Conservation (phyloP, 2,329 filamentous ascomycete genomes). For the Botryotinia globosa region DNA sequence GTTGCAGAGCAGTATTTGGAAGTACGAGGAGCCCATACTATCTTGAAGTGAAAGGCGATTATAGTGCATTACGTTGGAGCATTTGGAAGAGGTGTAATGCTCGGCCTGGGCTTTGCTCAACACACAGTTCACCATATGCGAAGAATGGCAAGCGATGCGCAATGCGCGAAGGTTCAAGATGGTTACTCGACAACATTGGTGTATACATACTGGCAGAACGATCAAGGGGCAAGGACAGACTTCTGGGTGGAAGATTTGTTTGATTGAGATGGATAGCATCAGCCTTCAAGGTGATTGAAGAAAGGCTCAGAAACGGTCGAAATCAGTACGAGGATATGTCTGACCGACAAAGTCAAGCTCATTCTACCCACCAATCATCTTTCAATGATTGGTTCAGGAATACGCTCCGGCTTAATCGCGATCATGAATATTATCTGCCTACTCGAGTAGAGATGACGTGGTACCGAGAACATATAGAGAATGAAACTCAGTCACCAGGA, state of each 20-base stretch:
- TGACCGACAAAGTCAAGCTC: conserved; percentile 81
- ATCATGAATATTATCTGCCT: conserved; percentile 74
- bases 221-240: background rate
- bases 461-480: conserved; percentile 76
- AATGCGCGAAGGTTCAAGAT: background rate
- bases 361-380: conserved; percentile 82
- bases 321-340: conserved; percentile 29
- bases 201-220: conserved; percentile 1
- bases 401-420: conserved; percentile 99
- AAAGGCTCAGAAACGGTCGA: background rate
- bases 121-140: background rate
- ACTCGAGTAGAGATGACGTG: conserved; percentile 51
- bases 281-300: background rate
- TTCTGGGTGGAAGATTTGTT: background rate
- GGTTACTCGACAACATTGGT: background rate
- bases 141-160: background rate
- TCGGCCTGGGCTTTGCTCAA: background rate
- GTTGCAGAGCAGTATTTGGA: conserved; percentile 86
- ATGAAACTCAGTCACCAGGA: conserved; percentile 59
- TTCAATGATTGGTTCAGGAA: conserved; percentile 77
- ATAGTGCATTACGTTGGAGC: background rate
- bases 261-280: background rate
- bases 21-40: conserved; percentile 84
- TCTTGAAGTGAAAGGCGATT: conserved; percentile 44
- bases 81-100: conserved; percentile 1